Evolutionary conservation across 345 rosid genomes (phyloP), one percentile per base, ranked within the genome.

Genomic region (Linum lewisii): DNA sequence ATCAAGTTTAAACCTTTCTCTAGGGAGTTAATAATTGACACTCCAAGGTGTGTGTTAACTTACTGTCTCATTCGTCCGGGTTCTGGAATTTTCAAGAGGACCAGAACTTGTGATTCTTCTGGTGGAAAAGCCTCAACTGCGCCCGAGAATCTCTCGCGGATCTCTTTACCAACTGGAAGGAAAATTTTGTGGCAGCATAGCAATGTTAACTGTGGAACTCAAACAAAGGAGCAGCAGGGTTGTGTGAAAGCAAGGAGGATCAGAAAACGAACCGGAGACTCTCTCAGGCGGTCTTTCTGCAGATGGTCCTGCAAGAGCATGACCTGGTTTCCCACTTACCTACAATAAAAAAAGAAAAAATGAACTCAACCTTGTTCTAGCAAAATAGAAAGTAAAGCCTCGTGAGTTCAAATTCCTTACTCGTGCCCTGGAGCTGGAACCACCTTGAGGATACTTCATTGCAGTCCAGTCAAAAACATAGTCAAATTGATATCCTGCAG

Each of bases 91-190:
- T 63, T 85, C 91, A 65, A 71, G 91, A 59, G 72, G 75, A 8
- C 79, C 79, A 69, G 80, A 81, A 34, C 79, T 80, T 32, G 85
- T 45, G 32, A 69, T 74, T 70, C 80, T 89, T 60, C 85, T 74
- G 63, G 97, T 74, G 22, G 84, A 77, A 89, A 83, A 57, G 89
- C 87, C 68, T 89, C 97, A 50, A 89, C 83, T 26, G 91, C 90
- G 59, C 97, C 91, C 14, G 95, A 69, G 26, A 84, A 78, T 81
- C 82, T 83, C 56, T 84, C 96, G 23, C 88, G 82, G 54, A 82
- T 76, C 57, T 91, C 97, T 72, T 86, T 90, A 54, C 90, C 95
- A 55, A 77, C 98, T 85, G 72, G 11, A 71, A 61, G 24, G 4
- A 57, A 26, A 58, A 29, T 26, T 11, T n/a, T 5, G n/a, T 26